These are phyloP conservation scores for Phoma sp. DNA, from an alignment of 2,329 filamentous ascomycete genomes.

Conservation along the genomic window DNA sequence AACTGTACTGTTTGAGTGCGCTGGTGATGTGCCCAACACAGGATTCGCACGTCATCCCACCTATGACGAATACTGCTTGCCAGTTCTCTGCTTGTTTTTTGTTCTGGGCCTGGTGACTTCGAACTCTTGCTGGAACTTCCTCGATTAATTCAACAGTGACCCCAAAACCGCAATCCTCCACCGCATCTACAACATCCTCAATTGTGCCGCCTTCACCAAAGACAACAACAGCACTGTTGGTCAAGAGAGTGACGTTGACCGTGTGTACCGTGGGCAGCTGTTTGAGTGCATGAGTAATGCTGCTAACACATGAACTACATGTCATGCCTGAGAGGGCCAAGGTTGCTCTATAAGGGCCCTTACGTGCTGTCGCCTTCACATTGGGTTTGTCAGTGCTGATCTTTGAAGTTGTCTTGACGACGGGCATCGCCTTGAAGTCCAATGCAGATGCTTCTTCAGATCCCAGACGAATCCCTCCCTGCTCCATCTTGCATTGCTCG, in stretches of 20 bases:
- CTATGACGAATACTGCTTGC: conserved; percentile 57
- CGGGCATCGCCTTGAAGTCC: conserved; percentile 22
- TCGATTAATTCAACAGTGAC: conserved; percentile 46
- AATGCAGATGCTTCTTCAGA: conserved; percentile 12
- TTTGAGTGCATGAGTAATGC: conserved; percentile 57
- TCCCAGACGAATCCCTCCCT: conserved; percentile 29
- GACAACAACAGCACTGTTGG: conserved; percentile 57
- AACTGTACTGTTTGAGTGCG: conserved; percentile 54
- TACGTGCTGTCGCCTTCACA: conserved; percentile 6
- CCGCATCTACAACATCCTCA: conserved; percentile 54
- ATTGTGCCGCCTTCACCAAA: conserved; percentile 55
- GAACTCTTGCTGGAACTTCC: conserved; percentile 12
- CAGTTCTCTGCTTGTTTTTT: conserved; percentile 34
- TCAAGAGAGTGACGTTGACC: conserved; percentile 59
- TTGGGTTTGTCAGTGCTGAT: conserved; percentile 20
- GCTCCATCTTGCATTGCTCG: conserved; percentile 42
- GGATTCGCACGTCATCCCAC: conserved; percentile 64
- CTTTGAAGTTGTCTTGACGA: conserved; percentile 19
- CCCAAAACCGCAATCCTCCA: conserved; percentile 58
- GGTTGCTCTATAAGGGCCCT: conserved; percentile 44
- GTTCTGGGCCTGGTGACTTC: neutral
- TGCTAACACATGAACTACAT: conserved; percentile 62
- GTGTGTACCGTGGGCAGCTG: conserved; percentile 55
- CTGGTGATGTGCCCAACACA: conserved; percentile 59
- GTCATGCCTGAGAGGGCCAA: conserved; percentile 66